Percentiles rank a stretch among this genome's conserved stretches.
Evolutionary conservation across 2,329 filamentous ascomycete species (phyloP).

Genomic region (Tricladium varicosporioides): DNA sequence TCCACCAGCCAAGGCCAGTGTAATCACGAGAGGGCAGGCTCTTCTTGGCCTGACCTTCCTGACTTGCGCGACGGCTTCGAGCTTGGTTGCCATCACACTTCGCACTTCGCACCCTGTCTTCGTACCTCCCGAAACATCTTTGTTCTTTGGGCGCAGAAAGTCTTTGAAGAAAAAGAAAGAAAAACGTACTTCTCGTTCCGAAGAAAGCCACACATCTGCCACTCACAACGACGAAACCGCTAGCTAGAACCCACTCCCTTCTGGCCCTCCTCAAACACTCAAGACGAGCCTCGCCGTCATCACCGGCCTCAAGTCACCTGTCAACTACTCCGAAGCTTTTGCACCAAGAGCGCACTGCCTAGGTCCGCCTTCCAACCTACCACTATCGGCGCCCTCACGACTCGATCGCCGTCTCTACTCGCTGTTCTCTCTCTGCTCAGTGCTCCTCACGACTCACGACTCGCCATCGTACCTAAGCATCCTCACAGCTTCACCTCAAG

Average conservation of each 20-base stretch:
- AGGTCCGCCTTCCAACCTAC: conserved; percentile 3
- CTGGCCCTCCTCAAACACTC: conserved; percentile 1
- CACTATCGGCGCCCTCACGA: not conserved
- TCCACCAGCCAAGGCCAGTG: not conserved
- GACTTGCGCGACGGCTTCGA: too few species aligned
- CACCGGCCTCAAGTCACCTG: conserved; percentile 17
- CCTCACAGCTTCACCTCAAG: not conserved
- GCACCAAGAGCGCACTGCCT: conserved; percentile 17
- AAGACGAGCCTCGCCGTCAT: conserved; percentile 3
- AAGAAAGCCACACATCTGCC: conserved; percentile 15
- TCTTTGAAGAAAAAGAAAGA: conserved; percentile 7
- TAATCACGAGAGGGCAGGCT: not conserved
- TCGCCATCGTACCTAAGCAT: not conserved
- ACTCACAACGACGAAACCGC: conserved; percentile 6
- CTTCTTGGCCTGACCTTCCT: not conserved
- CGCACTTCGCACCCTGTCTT: too few species aligned
- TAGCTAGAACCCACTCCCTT: not conserved
- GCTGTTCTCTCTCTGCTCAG: not conserved
- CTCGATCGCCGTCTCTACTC: not conserved
- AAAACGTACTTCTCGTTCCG: conserved; percentile 1
- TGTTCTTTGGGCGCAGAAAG: not conserved
- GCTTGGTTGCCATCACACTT: too few species aligned
- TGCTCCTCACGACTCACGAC: conserved; percentile 4
- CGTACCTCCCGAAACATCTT: not conserved
- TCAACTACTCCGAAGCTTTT: conserved; percentile 17